Conservation (phyloP, 441 rosid species). For the Erodium moschatum region DNA sequence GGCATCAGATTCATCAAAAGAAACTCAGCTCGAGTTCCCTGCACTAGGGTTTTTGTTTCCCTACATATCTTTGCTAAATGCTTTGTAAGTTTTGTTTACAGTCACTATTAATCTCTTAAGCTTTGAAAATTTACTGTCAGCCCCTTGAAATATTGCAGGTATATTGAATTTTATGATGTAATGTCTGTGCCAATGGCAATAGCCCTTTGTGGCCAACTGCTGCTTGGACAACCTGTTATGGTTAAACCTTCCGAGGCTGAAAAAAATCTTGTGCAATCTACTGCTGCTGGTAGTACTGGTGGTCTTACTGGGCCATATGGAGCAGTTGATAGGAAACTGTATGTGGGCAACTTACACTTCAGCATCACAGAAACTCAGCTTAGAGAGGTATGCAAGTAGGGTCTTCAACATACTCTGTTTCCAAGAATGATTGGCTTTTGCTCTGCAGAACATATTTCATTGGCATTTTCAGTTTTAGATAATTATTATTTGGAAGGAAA, state of each 20-base stretch:
- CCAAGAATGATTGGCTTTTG: not conserved
- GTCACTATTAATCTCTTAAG: conserved; percentile 13
- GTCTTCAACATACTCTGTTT: not conserved
- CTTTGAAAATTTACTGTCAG: conserved; percentile 27
- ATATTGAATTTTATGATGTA: conserved; percentile 79
- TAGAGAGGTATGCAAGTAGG: conserved; percentile 48
- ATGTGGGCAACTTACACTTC: conserved; percentile 86
- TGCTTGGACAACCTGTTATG: conserved; percentile 90
- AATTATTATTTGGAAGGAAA: not conserved
- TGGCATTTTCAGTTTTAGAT: no score
- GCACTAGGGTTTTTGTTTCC: conserved; percentile 61
- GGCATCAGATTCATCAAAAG: conserved; percentile 57
- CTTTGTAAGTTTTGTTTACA: conserved; percentile 43
- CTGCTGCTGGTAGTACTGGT: conserved; percentile 37
- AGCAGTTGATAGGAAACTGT: conserved; percentile 72
- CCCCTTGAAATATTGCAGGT: conserved; percentile 46
- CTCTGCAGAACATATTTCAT: not conserved
- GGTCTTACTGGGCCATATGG: conserved; percentile 61
- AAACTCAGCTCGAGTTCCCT: conserved; percentile 23
- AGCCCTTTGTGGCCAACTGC: conserved; percentile 72
- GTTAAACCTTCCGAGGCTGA: conserved; percentile 98
- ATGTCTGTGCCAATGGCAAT: conserved; percentile 94
- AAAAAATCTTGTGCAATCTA: conserved; percentile 82
- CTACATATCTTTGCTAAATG: conserved; percentile 37
- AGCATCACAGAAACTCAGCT: conserved; percentile 86